Percentiles rank a stretch among this genome's conserved stretches.
Evolutionary conservation across 768 basidiomycete genomes (phyloP).

Genomic region (Agaricus bisporus): DNA sequence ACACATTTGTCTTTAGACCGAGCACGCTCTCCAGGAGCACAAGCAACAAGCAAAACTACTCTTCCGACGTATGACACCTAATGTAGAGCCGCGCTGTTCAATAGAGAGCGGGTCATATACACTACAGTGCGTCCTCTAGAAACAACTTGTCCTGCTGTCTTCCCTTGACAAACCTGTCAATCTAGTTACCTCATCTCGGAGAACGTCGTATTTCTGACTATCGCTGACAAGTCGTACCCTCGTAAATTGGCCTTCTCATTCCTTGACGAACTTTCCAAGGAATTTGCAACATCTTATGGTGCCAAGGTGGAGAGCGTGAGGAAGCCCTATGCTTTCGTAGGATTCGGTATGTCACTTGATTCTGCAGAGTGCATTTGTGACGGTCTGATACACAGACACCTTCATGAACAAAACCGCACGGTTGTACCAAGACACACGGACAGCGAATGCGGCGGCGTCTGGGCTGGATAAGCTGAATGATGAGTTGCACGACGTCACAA

Average conservation of each 20-base stretch:
- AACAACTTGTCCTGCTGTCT: not conserved
- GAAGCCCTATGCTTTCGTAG: conserved; percentile 98
- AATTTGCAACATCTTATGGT: conserved; percentile 90
- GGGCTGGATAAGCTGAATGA: conserved; percentile 87
- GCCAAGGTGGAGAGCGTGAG: conserved; percentile 86
- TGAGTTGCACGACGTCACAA: conserved; percentile 94
- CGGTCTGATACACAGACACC: conserved; percentile 56
- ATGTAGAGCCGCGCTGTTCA: conserved; percentile 92
- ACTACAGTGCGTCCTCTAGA: conserved; percentile 67
- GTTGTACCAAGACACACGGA: conserved; percentile 90
- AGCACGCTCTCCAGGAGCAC: conserved; percentile 91
- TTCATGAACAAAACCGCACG: conserved; percentile 98
- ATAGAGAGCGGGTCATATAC: conserved; percentile 95
- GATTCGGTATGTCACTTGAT: conserved; percentile 68
- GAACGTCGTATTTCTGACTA: conserved; percentile 91
- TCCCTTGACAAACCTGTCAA: not conserved
- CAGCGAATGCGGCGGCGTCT: conserved; percentile 64
- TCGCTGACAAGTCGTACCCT: conserved; percentile 96
- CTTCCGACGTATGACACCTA: conserved; percentile 88
- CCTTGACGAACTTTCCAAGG: conserved; percentile 93
- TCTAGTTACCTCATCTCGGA: conserved; percentile 89
- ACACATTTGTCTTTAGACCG: conserved; percentile 55
- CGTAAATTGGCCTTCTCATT: conserved; percentile 97
- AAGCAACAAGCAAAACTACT: conserved; percentile 98
- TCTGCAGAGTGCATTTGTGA: not conserved